These are phyloP conservation scores for Colletotrichum agaves DNA, from an alignment of 2,329 filamentous ascomycete genomes.

Conservation along the genomic window DNA sequence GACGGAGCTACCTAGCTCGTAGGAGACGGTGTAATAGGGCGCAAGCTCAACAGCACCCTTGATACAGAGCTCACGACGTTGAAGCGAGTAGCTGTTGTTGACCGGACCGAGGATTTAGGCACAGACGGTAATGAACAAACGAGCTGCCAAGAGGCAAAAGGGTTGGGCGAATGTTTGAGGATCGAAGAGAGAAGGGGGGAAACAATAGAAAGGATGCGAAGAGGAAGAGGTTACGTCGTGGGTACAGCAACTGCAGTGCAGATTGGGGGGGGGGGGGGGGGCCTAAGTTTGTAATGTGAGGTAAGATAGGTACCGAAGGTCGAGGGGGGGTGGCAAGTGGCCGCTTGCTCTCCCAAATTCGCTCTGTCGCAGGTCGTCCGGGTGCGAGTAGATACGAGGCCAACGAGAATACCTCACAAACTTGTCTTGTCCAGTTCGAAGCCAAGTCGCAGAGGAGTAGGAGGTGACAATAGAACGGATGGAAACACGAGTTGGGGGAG, in stretches of 20 bases:
- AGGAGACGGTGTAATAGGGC: constrained; percentile 17
- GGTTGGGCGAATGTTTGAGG: neutral
- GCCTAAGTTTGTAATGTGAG: constrained; percentile 19
- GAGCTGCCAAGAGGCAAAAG: neutral
- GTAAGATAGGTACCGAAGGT: constrained; percentile 19
- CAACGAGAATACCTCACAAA: constrained; percentile 9
- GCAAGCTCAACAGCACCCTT: constrained; percentile 22
- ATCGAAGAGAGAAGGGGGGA: constrained; percentile 17
- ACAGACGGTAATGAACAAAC: neutral
- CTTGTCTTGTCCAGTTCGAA: constrained; percentile 21
- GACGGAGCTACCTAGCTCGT: constrained; percentile 31
- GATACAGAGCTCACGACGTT: constrained; percentile 9
- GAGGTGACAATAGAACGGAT: constrained; percentile 15
- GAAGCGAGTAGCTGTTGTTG: neutral
- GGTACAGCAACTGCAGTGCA: constrained; percentile 8
- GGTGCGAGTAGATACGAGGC: constrained; percentile 20
- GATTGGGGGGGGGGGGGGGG: constrained; percentile 18
- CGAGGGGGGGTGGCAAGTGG: constrained; percentile 15
- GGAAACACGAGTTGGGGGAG: constrained; percentile 26
- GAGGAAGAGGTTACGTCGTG: constrained; percentile 26
- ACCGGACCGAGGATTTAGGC: neutral
- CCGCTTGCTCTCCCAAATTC: constrained; percentile 17
- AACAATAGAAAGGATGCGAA: constrained; percentile 11
- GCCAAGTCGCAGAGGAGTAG: constrained; percentile 2
- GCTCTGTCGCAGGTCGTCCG: constrained; percentile 19